Base-by-base conservation (phyloP, 768 basidiomycete species). In the Lactifluus echinatus region DNA sequence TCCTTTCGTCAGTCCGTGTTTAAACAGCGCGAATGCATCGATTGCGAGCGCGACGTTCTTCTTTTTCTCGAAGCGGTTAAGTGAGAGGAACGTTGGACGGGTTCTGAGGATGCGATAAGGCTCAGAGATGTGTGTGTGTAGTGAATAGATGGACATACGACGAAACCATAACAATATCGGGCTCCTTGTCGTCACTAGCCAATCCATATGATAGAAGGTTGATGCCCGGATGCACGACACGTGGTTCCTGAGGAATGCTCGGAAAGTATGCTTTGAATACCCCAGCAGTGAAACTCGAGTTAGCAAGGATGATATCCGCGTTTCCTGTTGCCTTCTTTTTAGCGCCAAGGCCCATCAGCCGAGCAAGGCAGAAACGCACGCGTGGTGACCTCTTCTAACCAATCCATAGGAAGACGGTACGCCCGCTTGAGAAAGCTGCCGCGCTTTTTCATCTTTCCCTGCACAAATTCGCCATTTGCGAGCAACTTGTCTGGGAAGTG, bases 401-500 rank as follows among this genome's bases (percentile, higher is more conserved):
- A 82, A 67, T 99, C 93, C 79, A 97, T 87, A 0, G 95, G 95
- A 33, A 79, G 75, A 1, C 95, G 79, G 70, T 99, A 99, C 5
- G 93, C 49, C 34, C 76, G 68, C 70, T 92, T 92, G 64, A 95
- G 63, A 2, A 85, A 33, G 19, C 79, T 68, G 0, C 71, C 70
- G 2, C 71, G 73, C 65, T 68, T 76, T 37, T 67, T 69, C 42
- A 70, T 65, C 53, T 73, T 70, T 12, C 80, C 84, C 51, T 86
- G 82, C 0, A 83, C 76, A 65, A 71, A 82, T 37, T 77, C 81
- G 0, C 88, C 88, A 60, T 82, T 80, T 6, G 87, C 82, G 26
- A 97, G 79, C 0, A 98, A 75, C 70, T 95, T 95, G 72, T 99
- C 95, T 0, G 95, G 96, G 63, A 99, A 98, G 69, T 98, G 96